These are phyloP conservation scores for Candida vartiovaarae DNA, from an alignment of 805 yeast species.

Conservation along the genomic window DNA sequence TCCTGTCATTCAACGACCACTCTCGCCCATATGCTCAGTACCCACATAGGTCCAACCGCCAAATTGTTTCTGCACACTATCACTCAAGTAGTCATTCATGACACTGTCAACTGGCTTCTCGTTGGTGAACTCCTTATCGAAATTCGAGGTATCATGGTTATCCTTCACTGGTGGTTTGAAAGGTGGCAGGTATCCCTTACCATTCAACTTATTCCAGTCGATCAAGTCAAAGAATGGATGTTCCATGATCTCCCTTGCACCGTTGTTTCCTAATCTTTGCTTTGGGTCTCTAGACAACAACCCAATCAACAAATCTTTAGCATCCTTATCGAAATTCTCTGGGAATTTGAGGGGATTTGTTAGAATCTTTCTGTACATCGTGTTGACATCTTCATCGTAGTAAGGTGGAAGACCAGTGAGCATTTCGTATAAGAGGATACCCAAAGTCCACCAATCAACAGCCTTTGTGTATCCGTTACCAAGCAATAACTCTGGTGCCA, in stretches of 20 bases:
- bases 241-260: slow-evolving; percentile 75
- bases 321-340: slow-evolving; percentile 76
- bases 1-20: slow-evolving; percentile 2
- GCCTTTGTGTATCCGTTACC: slow-evolving; percentile 93
- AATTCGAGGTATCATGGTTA: slow-evolving; percentile 85
- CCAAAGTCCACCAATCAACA: slow-evolving; percentile 99
- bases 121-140: slow-evolving; percentile 85
- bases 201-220: slow-evolving; percentile 78
- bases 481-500: slow-evolving; percentile 88
- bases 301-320: slow-evolving; percentile 69
- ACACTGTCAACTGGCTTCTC: slow-evolving; percentile 95
- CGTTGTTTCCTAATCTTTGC: slow-evolving; percentile 67
- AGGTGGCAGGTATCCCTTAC: slow-evolving; percentile 91
- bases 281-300: slow-evolving; percentile 81
- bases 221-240: slow-evolving; percentile 85
- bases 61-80: slow-evolving; percentile 93
- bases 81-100: slow-evolving; percentile 86
- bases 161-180: slow-evolving; percentile 87
- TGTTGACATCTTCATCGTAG: slow-evolving; percentile 87
- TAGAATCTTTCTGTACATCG: slow-evolving; percentile 89
- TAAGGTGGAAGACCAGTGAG: slow-evolving; percentile 95
- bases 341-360: slow-evolving; percentile 90
- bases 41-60: slow-evolving; percentile 99
- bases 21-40: slow-evolving; percentile 39
- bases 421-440: slow-evolving; percentile 92